These are phyloP conservation scores for Pugionium cornutum DNA, from an alignment of 345 rosid species.

Conservation along the genomic window DNA sequence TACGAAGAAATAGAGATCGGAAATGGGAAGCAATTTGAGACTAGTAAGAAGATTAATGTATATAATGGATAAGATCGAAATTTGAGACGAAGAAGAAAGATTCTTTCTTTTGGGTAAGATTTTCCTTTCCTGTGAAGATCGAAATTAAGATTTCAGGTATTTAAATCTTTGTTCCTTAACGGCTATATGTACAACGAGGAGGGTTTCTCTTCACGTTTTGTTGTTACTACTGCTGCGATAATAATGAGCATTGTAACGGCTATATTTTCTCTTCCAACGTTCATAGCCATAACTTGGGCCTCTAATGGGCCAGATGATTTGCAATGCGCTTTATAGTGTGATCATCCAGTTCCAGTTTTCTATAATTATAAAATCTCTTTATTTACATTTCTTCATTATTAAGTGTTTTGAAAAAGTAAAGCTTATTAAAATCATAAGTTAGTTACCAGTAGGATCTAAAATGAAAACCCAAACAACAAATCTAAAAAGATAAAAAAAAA, in stretches of 20 bases:
- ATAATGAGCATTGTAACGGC: slow-evolving; percentile 30
- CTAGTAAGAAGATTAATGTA: slow-evolving; percentile 16
- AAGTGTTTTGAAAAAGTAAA: slow-evolving; percentile 9
- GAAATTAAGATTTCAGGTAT: slow-evolving; percentile 32
- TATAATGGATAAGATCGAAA: not conserved
- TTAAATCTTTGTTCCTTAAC: not conserved
- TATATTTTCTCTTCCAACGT: slow-evolving; percentile 13
- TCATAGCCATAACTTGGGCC: slow-evolving; percentile 20
- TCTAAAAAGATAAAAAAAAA: not conserved
- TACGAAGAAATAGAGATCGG: slow-evolving; percentile 16
- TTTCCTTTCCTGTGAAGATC: slow-evolving; percentile 20
- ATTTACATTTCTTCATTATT: slow-evolving; percentile 22
- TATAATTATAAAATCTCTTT: not conserved
- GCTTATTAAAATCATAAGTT: slow-evolving; percentile 27
- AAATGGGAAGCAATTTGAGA: slow-evolving; percentile 21
- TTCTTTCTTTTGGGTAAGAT: slow-evolving; percentile 11
- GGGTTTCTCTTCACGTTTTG: slow-evolving; percentile 19
- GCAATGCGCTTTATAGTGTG: not conserved
- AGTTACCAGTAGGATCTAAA: slow-evolving; percentile 23
- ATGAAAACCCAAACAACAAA: slow-evolving; percentile 14
- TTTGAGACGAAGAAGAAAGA: not conserved
- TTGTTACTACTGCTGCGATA: slow-evolving; percentile 10
- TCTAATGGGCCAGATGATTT: not conserved
- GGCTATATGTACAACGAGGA: slow-evolving; percentile 48
- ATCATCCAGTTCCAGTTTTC: no score